Conservation (phyloP, 2,329 filamentous ascomycete genomes). For the Aspergillus sp. region DNA sequence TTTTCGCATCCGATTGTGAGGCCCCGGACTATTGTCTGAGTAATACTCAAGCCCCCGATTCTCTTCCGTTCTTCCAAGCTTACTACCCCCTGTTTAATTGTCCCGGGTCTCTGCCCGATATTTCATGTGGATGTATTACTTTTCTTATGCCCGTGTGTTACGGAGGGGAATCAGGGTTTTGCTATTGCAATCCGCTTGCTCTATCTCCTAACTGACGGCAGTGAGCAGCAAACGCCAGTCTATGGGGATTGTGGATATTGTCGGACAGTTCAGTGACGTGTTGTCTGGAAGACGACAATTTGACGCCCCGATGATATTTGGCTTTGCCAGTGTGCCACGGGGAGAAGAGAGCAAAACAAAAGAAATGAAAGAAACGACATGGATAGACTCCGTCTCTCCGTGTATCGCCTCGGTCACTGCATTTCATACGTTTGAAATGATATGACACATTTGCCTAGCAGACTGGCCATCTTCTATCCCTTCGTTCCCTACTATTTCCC, state of each 20-base stretch:
- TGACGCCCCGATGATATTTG: neutral
- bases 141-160: neutral
- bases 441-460: neutral
- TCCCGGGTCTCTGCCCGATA: neutral
- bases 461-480: too few species aligned
- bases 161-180: neutral
- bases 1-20: neutral
- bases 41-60: neutral
- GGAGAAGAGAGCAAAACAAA: neutral
- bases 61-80: neutral
- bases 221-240: neutral
- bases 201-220: neutral
- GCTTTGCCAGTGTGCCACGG: neutral
- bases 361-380: slow-evolving; percentile 1
- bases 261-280: neutral
- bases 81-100: slow-evolving; percentile 1
- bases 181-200: neutral
- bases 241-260: neutral
- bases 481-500: neutral
- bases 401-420: neutral
- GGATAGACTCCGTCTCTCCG: neutral
- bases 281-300: neutral
- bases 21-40: neutral
- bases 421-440: neutral
- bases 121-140: neutral